A percentile compares a stretch with the other conserved stretches of the same genome.
Evolutionary conservation across 2,329 filamentous ascomycete genomes (phyloP).

Genomic region (Aspergillus aculeatinus): DNA sequence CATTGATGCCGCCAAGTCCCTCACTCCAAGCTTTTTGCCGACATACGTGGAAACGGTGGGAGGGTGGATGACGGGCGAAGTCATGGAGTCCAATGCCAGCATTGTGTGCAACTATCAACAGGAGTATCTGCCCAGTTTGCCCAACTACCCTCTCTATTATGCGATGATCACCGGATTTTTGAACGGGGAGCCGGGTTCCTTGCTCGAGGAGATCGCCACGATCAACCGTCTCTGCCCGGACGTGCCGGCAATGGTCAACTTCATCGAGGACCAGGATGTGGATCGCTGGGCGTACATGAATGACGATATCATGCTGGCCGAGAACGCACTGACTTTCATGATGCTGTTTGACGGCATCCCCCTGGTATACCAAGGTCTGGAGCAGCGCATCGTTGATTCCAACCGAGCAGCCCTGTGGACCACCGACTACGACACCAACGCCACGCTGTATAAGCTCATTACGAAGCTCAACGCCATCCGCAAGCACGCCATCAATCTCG

Average conservation of each 20-base stretch:
- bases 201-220: slow-evolving; percentile 26
- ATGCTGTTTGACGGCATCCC: slow-evolving; percentile 62
- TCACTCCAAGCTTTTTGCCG: slow-evolving; percentile 44
- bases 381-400: slow-evolving; percentile 58
- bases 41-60: slow-evolving; percentile 38
- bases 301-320: slow-evolving; percentile 53
- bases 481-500: slow-evolving; percentile 39
- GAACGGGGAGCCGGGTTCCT: slow-evolving; percentile 29
- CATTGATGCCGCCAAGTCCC: slow-evolving; percentile 51
- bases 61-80: slow-evolving; percentile 50
- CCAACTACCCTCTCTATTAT: slow-evolving; percentile 49
- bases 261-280: slow-evolving; percentile 62
- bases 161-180: slow-evolving; percentile 36
- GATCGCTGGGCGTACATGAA: slow-evolving; percentile 55
- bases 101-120: slow-evolving; percentile 45
- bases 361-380: slow-evolving; percentile 65
- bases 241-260: slow-evolving; percentile 43
- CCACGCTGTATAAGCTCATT: slow-evolving; percentile 42
- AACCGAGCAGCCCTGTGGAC: slow-evolving; percentile 49
- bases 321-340: slow-evolving; percentile 62
- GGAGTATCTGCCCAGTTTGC: slow-evolving; percentile 40
- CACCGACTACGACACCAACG: too few species aligned
- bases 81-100: slow-evolving; percentile 33
- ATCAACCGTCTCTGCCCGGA: slow-evolving; percentile 17
- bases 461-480: slow-evolving; percentile 45